Evolutionary conservation across 805 yeast genomes (phyloP), one percentile per base, ranked within the genome.

Genomic region (Pichia rugopelliculosa): DNA sequence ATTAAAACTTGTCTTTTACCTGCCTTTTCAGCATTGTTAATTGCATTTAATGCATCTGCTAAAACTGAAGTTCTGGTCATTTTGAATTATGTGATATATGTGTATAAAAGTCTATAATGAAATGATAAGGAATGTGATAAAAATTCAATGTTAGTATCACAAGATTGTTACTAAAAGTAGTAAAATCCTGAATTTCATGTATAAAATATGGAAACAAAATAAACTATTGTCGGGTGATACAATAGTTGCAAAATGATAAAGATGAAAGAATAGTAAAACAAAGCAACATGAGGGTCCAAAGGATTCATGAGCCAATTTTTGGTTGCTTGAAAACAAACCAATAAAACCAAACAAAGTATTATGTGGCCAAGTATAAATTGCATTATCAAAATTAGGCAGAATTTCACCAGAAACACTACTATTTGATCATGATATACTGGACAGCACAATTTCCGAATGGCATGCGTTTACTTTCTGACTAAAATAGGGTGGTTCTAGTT

Each of bases 51-150:
- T 72, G 97, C 97, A 80, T 90, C 98, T 71, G 96, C 96, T 74
- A 90, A 86, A 74, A 85, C 97, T 68, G 98, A 90, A 64, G 96
- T 82, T 80, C 97, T 90, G 74, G 97, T 88, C 98, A 91, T 89
- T 73, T 68, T 78, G 59, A 27, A 21, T 26, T 46, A 45, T 25
- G 25, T 41, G 46, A 44, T 36, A 37, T 24, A 17, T 41, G 24
- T 38, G 21, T 23, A 5, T 20, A 21, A 3, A 15, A n/a, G 3
- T 33, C 37, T 41, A 21, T 51, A 56, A 45, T 46, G 55, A 61
- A 57, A 63, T 52, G 13, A 38, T 20, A 42, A 41, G 11, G 21
- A 26, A 42, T 47, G 44, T 46, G 42, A 42, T 44, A 41, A 42
- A 41, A 42, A 15, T 20, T 22, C 24, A 37, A 15, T 37, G 39